Evolutionary conservation across 495 filamentous ascomycete species (phyloP), one percentile per base, ranked within the genome.

Genomic region (Penicillium cinerascens): DNA sequence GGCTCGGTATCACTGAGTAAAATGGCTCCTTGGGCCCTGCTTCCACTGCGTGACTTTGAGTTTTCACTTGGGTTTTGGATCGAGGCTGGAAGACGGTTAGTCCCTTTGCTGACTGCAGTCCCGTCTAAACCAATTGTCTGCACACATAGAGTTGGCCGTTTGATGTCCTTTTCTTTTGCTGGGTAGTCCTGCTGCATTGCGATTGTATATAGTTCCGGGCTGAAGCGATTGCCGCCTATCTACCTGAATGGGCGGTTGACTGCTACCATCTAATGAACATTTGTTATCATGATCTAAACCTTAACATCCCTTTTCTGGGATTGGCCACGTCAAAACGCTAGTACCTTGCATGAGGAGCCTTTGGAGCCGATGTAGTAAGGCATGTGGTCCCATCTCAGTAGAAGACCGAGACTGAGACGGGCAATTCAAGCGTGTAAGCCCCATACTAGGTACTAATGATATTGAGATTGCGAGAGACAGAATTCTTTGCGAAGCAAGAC

Each of bases 1-100:
- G 72, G 9, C 61, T 78, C 6, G 75, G 75, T 6, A 39, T 75
- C 21, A n/a, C n/a, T n/a, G 63, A 61, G 46, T 69, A 59, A 50
- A 50, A 33, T 22, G 37, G 23, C 2, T 20, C 25, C 16, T 36
- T 20, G 35, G 22, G 16, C 35, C 22, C 29, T 27, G n/a, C 44
- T 35, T 57, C 22, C 33, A 33, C 29, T 1, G 29, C 29, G 37
- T 2, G 23, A 13, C 27, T 20, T 45, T 20, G 18, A 46, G 21
- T 49, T 52, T 52, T 54, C 47, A 42, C 2, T 54, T 52, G 18
- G 50, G n/a, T n/a, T 44, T 46, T 58, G 57, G 33, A 38, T 47
- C 36, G 11, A 35, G 39, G 44, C 37, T 21, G 6, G 8, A 38
- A 38, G 50, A 33, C 44, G n/a, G n/a, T n/a, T n/a, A n/a, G n/a